Base-by-base conservation (phyloP, 257 asterid genomes). In the Scutellaria barbata region DNA sequence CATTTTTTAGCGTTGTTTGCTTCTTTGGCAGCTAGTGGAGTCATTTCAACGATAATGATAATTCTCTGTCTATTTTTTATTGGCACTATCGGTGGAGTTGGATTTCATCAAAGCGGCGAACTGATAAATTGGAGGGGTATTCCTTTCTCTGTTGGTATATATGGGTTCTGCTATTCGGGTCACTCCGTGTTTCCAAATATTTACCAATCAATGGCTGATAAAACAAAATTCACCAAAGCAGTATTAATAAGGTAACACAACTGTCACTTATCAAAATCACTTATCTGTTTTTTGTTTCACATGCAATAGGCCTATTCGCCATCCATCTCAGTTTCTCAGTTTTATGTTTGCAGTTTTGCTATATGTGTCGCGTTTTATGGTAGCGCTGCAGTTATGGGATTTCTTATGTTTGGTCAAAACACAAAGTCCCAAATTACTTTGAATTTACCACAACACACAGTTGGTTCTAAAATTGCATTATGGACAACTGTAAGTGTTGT, bases 161-260 rank as follows among this genome's bases (percentile, higher is more conserved):
- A 84, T 20, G 98, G 98, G 0, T 94, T 74, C 80, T 94, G 97
- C 82, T 94, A 82, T 72, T 89, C 97, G 3, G 96, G 96, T 12
- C 98, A 94, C 80, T 84, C 97, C 0, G 97, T 94, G 20, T 94
- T 90, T 71, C 97, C 98, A 30, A 94, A 94, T 79, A 90, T 94
- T 66, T 94, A 94, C 87, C 98, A 94, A 76, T 90, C 98, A 50
- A 94, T 94, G 98, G 95, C 95, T 53, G 97, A 93, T 75, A 93
- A 89, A 81, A 85, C 81, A 57, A 85, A 93, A 69, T 90, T 90
- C 81, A 84, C 83, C 14, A 84, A 61, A 77, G 97, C 97, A 43
- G 63, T 92, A 8, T 16, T 85, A 17, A 77, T 83, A 78, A 81
- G 97, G 97, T 92, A 82, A 22, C 0, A 18, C 37, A 39, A 35